Base-by-base conservation (phyloP, 2,329 filamentous ascomycete genomes). In the Dothideomycetes sp. region DNA sequence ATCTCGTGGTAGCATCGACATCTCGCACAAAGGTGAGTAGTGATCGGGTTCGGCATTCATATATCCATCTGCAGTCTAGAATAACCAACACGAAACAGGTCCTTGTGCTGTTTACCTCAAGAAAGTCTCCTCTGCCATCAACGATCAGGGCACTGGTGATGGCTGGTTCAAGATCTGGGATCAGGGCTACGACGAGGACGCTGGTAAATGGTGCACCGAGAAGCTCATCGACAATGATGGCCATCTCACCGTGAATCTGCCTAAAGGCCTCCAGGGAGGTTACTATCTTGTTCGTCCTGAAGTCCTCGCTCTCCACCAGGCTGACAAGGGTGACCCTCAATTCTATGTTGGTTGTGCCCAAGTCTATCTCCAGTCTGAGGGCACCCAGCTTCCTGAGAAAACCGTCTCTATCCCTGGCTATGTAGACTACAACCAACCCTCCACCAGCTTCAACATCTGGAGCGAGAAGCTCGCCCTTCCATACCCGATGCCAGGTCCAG, bases 131-230 rank as follows among this genome's bases (percentile, higher is more conserved):
- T 68, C 76, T 43, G 75, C 78, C 44, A 62, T 60, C 36, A 58
- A 71, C 10, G 76, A 76, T 35, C 44, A 46, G 17, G 64, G 56
- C 49, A 63, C 69, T 17, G 81, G 82, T 4, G 63, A 68, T 36
- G 82, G 82, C 27, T 88, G 82, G 83, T 83, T 87, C 70, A 86
- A 86, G 69, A 74, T 87, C 55, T 84, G 72, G 67, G 73, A 83
- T 44, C 70, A 80, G 37, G 80, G 78, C 32, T 84, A 82, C 60
- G 69, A 82, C 51, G 56, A 62, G 4, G 50, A 56, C 4, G 64
- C 65, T 2, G 57, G 64, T 19, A 64, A 74, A 55, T 87, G 82
- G 80, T 85, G 82, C 60, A 80, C 78, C 3, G 74, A 84, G 53
- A 76, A 74, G 45, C 66, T 87, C 44, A 80, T 80, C 44, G 67